These are phyloP conservation scores for Fusarium luffae DNA, from an alignment of 2,329 filamentous ascomycete genomes.

Conservation along the genomic window DNA sequence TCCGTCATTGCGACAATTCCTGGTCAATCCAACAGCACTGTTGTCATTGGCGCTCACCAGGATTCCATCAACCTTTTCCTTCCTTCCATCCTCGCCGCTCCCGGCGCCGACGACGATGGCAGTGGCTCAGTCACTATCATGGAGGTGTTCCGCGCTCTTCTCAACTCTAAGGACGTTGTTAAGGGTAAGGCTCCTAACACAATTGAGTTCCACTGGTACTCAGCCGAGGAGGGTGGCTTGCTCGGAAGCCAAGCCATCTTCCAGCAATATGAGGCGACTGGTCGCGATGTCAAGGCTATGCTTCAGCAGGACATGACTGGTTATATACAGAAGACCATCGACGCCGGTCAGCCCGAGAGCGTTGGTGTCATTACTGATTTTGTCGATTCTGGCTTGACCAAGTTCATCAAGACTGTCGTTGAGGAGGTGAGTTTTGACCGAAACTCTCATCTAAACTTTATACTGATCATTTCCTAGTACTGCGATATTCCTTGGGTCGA, in stretches of 20 bases:
- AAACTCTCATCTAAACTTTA: background rate
- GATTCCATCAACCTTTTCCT: constrained; percentile 95
- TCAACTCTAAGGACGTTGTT: constrained; percentile 76
- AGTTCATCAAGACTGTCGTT: constrained; percentile 91
- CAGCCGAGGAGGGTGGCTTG: constrained; percentile 87
- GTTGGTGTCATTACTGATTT: constrained; percentile 95
- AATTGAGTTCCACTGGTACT: constrained; percentile 97
- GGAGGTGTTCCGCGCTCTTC: constrained; percentile 85
- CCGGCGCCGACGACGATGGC: constrained; percentile 95
- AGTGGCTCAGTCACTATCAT: constrained; percentile 94
- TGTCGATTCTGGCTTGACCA: constrained; percentile 83
- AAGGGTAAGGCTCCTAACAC: constrained; percentile 82
- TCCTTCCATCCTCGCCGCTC: constrained; percentile 83
- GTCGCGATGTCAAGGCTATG: constrained; percentile 90
- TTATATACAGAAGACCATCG: constrained; percentile 83
- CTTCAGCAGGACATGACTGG: constrained; percentile 99
- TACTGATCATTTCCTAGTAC: constrained; percentile 64
- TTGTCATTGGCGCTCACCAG: constrained; percentile 92
- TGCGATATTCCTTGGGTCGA: constrained; percentile 88
- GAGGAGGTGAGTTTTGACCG: constrained; percentile 56
- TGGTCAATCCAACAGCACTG: constrained; percentile 83
- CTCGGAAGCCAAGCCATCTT: constrained; percentile 93
- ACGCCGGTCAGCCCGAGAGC: constrained; percentile 83
- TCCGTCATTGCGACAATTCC: constrained; percentile 93
- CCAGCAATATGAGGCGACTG: constrained; percentile 77